Evolutionary conservation across 768 basidiomycete species (phyloP).

Genomic region (Boletellus sp.): DNA sequence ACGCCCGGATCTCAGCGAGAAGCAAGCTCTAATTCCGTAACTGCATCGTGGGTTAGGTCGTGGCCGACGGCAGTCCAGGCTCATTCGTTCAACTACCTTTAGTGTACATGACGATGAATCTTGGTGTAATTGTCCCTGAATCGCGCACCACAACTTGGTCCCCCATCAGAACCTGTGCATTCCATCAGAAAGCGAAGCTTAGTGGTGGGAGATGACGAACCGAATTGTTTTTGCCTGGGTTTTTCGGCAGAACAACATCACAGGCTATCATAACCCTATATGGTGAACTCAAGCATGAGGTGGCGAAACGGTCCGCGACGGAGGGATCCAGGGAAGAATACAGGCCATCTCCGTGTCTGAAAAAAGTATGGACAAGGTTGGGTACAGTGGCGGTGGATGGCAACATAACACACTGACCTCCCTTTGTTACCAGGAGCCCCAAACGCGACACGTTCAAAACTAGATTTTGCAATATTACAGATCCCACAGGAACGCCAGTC

Average conservation of each 20-base stretch:
- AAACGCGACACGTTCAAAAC: constrained; percentile 56
- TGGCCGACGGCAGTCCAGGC: constrained; percentile 14
- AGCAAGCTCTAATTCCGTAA: constrained; percentile 21
- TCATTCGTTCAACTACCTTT: constrained; percentile 30
- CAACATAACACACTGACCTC: constrained; percentile 37
- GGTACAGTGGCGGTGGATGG: constrained; percentile 4
- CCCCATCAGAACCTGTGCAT: constrained; percentile 41
- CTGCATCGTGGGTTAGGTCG: constrained; percentile 16
- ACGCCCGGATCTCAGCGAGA: constrained; percentile 18
- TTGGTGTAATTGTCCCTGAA: constrained; percentile 55
- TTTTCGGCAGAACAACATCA: constrained; percentile 43
- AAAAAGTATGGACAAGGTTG: neutral
- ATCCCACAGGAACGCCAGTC: constrained; percentile 63
- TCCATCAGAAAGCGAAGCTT: constrained; percentile 27
- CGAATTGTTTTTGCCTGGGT: constrained; percentile 22
- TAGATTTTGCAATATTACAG: constrained; percentile 55
- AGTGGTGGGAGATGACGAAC: constrained; percentile 20
- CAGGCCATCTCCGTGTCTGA: constrained; percentile 58
- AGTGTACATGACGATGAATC: constrained; percentile 57
- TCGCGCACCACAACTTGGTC: constrained; percentile 51
- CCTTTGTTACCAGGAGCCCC: constrained; percentile 50
- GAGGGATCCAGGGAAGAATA: constrained; percentile 61
- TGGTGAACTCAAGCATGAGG: constrained; percentile 63
- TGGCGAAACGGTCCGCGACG: constrained; percentile 56
- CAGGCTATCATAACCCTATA: constrained; percentile 65